Conservation (phyloP, 2,329 filamentous ascomycete genomes). For the Diplodia scrobiculata region DNA sequence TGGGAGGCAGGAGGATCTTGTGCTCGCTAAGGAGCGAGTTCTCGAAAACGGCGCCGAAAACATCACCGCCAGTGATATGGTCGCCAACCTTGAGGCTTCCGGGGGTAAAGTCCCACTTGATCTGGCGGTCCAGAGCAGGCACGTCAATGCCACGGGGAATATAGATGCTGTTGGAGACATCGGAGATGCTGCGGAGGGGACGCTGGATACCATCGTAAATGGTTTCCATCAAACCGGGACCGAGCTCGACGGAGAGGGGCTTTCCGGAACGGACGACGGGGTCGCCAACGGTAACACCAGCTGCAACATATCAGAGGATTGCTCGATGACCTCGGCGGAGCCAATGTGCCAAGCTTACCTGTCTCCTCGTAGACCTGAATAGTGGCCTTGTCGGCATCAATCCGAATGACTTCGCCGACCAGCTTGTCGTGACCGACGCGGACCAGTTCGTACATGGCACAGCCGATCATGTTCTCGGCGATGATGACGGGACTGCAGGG, state of each 20-base stretch:
- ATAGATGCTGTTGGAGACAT: constrained; percentile 83
- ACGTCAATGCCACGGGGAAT: constrained; percentile 92
- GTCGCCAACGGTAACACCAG: constrained; percentile 93
- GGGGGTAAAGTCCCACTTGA: constrained; percentile 96
- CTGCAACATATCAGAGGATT: constrained; percentile 50
- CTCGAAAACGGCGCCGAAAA: constrained; percentile 92
- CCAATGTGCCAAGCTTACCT: constrained; percentile 57
- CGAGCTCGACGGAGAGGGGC: constrained; percentile 94
- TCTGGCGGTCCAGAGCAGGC: constrained; percentile 83
- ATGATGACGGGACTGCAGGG: constrained; percentile 77
- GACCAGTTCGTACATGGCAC: constrained; percentile 99
- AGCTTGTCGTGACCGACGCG: constrained; percentile 89
- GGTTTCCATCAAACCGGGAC: constrained; percentile 94
- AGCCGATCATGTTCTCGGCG: constrained; percentile 97
- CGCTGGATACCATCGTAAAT: constrained; percentile 99
- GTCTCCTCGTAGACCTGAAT: constrained; percentile 99
- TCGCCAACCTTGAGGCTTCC: constrained; percentile 86
- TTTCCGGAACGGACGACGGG: constrained; percentile 89
- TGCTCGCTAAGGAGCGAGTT: constrained; percentile 94
- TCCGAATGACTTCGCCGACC: constrained; percentile 96
- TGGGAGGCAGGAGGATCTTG: constrained; percentile 87
- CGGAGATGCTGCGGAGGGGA: constrained; percentile 81
- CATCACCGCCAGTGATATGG: constrained; percentile 93
- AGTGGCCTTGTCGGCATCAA: constrained; percentile 91
- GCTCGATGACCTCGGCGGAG: background rate